phyloP scores from a whole-genome alignment of 169 alveolate genomes.

The Cryptosporidium felis region DNA sequence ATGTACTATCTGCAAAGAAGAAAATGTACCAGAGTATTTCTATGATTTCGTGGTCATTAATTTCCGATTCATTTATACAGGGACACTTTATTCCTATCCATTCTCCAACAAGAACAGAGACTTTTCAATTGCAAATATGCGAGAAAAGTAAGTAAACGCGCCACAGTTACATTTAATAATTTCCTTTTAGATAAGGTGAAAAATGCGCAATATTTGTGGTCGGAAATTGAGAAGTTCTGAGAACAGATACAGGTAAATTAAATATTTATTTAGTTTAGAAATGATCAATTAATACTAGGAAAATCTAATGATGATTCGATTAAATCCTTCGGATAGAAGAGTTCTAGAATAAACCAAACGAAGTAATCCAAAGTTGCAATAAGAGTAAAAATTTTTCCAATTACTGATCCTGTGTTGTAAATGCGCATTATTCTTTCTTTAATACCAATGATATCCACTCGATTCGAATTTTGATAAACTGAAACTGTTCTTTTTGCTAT shows the following conservation, averaged over 20 bases:
- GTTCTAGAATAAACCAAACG: slow-evolving; percentile 48
- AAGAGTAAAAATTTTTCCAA: slow-evolving; percentile 70
- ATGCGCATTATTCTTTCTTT: slow-evolving; percentile 71
- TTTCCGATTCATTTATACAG: slow-evolving; percentile 57
- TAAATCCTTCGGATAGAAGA: slow-evolving; percentile 58
- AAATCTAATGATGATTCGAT: slow-evolving; percentile 41
- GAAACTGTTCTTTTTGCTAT: slow-evolving; percentile 84
- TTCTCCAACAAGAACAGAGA: slow-evolving; percentile 42
- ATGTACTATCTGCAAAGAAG: slow-evolving; percentile 26
- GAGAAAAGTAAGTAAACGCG: slow-evolving; percentile 30
- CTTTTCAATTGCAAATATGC: slow-evolving; percentile 32
- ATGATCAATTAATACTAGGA: no score
- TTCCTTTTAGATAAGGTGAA: slow-evolving; percentile 1
- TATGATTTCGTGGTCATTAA: slow-evolving; percentile 57
- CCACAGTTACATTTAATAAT: not conserved
- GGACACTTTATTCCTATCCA: slow-evolving; percentile 61
- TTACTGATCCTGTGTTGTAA: slow-evolving; percentile 69
- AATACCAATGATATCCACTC: slow-evolving; percentile 12
- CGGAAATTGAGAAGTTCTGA: slow-evolving; percentile 46
- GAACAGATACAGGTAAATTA: not conserved
- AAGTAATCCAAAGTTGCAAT: slow-evolving; percentile 41
- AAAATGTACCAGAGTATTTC: slow-evolving; percentile 65
- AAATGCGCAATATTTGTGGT: slow-evolving; percentile 61
- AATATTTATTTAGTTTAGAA: not conserved
- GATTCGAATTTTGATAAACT: slow-evolving; percentile 77